These are phyloP conservation scores for Athelia psychrophila DNA, from an alignment of 1,284 basidiomycete genomes.

Conservation along the genomic window DNA sequence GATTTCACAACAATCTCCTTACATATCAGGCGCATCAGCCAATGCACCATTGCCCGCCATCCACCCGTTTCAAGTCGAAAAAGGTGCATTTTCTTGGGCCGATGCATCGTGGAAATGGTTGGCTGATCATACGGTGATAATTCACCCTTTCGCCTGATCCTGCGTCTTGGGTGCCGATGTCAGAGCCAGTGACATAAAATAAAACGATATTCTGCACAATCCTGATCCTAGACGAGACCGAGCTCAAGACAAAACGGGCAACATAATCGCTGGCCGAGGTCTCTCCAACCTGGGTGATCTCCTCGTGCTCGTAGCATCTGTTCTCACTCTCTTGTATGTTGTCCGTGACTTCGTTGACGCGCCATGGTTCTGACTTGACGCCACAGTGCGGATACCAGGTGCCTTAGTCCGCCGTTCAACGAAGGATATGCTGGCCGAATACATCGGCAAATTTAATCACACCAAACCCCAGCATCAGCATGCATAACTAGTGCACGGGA, in stretches of 20 bases:
- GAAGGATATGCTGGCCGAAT: conserved; percentile 6
- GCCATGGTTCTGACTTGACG: not conserved
- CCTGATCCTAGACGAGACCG: conserved; percentile 21
- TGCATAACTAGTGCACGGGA: conserved; percentile 51
- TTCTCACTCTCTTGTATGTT: conserved; percentile 22
- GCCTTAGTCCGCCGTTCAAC: conserved; percentile 19
- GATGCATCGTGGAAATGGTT: not conserved
- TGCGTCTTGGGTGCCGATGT: conserved; percentile 19
- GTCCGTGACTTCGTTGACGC: not conserved
- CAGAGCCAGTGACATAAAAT: conserved; percentile 15
- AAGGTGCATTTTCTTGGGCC: conserved; percentile 32
- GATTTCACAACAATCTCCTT: not conserved
- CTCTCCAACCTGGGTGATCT: conserved; percentile 41
- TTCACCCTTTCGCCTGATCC: conserved; percentile 27
- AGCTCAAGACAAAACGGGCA: conserved; percentile 23
- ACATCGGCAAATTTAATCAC: conserved; percentile 26
- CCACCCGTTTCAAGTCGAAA: conserved; percentile 24
- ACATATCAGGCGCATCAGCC: conserved; percentile 2
- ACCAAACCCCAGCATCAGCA: conserved; percentile 37
- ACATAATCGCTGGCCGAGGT: conserved; percentile 31
- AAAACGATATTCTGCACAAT: conserved; percentile 28
- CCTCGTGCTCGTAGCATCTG: conserved; percentile 23
- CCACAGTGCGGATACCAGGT: conserved; percentile 27
- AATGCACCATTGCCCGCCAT: too few species aligned
- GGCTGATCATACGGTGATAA: conserved; percentile 10